phyloP scores from a whole-genome alignment of 257 asterid species.

The Rhazya stricta region DNA sequence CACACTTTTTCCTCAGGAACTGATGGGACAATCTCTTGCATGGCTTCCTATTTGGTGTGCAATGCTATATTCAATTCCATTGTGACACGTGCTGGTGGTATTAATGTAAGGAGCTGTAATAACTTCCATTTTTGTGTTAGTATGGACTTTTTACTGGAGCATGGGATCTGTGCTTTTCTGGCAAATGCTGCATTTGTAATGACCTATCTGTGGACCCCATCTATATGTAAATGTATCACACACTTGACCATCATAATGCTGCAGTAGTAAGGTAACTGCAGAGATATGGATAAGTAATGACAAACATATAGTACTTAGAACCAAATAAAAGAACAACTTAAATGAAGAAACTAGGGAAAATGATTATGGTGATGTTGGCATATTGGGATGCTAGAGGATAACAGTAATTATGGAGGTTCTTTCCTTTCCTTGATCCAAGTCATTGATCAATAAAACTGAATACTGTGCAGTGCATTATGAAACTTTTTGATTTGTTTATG shows the following conservation, averaged over 20 bases:
- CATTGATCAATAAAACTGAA: background rate
- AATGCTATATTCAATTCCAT: slow-evolving; percentile 60
- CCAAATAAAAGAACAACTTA: background rate
- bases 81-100: slow-evolving; percentile 51
- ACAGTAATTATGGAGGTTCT: background rate
- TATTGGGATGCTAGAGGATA: background rate
- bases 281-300: background rate
- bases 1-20: slow-evolving; percentile 52
- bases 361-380: background rate
- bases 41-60: slow-evolving; percentile 83
- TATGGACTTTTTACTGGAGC: background rate
- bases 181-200: background rate
- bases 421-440: background rate
- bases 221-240: no score
- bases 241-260: background rate
- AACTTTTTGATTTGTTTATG: background rate
- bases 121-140: background rate
- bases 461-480: background rate
- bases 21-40: slow-evolving; percentile 72
- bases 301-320: background rate
- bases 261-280: background rate
- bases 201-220: no score
- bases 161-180: background rate
- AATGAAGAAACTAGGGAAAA: background rate
- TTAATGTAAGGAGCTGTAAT: slow-evolving; percentile 53